These are phyloP conservation scores for Dujonia santamariae DNA, from an alignment of 1,139 yeast species.

Conservation along the genomic window DNA sequence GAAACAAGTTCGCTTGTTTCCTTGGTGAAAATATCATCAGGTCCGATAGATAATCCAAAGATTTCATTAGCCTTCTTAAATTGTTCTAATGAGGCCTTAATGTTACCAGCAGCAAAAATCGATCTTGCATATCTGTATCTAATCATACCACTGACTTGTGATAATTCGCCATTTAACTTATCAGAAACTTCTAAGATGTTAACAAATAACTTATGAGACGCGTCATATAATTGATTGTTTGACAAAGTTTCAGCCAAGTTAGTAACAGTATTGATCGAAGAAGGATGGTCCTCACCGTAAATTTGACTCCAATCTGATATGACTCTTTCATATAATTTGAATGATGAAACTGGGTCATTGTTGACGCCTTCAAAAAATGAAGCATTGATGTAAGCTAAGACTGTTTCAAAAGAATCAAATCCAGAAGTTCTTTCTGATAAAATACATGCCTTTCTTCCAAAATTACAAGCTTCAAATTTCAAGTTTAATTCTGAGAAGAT, in stretches of 20 bases:
- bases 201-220: conserved; percentile 45
- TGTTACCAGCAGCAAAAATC: conserved; percentile 38
- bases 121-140: conserved; percentile 68
- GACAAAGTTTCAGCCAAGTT: conserved; percentile 64
- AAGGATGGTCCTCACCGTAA: conserved; percentile 65
- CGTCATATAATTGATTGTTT: conserved; percentile 38
- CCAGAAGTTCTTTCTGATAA: conserved; percentile 82
- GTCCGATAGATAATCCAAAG: conserved; percentile 57
- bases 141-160: conserved; percentile 58
- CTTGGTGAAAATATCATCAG: conserved; percentile 56
- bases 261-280: conserved; percentile 60
- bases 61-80: conserved; percentile 52
- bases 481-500: conserved; percentile 62
- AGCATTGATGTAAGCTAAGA: conserved; percentile 70
- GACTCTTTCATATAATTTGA: conserved; percentile 62
- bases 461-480: conserved; percentile 58
- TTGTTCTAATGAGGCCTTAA: conserved; percentile 52
- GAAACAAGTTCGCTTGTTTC: conserved; percentile 65
- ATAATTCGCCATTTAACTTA: conserved; percentile 51
- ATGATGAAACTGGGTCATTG: conserved; percentile 58
- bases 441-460: conserved; percentile 68
- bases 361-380: conserved; percentile 69
- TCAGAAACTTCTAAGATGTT: conserved; percentile 46
- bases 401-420: conserved; percentile 72
- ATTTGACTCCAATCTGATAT: conserved; percentile 53